These are phyloP conservation scores for Heterobasidion annosum DNA, from an alignment of 1,284 basidiomycete genomes.

Conservation along the genomic window DNA sequence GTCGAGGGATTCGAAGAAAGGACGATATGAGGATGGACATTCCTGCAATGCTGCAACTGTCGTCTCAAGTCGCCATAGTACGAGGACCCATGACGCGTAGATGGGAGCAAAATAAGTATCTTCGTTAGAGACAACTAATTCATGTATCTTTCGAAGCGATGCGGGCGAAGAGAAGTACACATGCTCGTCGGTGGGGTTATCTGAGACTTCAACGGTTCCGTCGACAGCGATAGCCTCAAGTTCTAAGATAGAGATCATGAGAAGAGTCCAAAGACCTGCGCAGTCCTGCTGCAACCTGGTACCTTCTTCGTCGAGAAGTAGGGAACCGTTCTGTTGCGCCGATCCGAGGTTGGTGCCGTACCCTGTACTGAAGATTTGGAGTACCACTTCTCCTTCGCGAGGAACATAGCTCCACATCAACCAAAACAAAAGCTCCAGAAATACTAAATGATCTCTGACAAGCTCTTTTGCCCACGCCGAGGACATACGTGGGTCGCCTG, in stretches of 20 bases:
- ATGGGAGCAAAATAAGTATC: slow-evolving; percentile 58
- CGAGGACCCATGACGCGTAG: slow-evolving; percentile 73
- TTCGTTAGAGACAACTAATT: slow-evolving; percentile 46
- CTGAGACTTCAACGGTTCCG: slow-evolving; percentile 41
- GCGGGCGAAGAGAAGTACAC: slow-evolving; percentile 51
- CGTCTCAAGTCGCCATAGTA: slow-evolving; percentile 52
- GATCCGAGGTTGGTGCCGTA: slow-evolving; percentile 63
- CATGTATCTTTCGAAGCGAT: slow-evolving; percentile 51
- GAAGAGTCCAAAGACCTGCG: slow-evolving; percentile 65
- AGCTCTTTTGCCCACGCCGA: slow-evolving; percentile 76
- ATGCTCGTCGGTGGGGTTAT: slow-evolving; percentile 33
- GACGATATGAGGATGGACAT: slow-evolving; percentile 41
- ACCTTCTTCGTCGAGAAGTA: slow-evolving; percentile 72
- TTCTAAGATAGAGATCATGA: slow-evolving; percentile 75
- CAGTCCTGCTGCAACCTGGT: slow-evolving; percentile 56
- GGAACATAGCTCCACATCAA: slow-evolving; percentile 73
- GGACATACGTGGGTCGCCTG: slow-evolving; percentile 49
- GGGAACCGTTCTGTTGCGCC: slow-evolving; percentile 53
- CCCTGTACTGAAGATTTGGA: slow-evolving; percentile 53
- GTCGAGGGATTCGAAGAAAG: slow-evolving; percentile 48
- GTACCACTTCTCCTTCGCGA: slow-evolving; percentile 54
- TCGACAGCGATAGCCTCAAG: slow-evolving; percentile 65
- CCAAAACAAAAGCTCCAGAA: slow-evolving; percentile 82
- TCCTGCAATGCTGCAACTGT: slow-evolving; percentile 36
- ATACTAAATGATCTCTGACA: slow-evolving; percentile 66